Evolutionary conservation across 2,329 filamentous ascomycete species (phyloP).

Genomic region (Sporothrix brasiliensis): DNA sequence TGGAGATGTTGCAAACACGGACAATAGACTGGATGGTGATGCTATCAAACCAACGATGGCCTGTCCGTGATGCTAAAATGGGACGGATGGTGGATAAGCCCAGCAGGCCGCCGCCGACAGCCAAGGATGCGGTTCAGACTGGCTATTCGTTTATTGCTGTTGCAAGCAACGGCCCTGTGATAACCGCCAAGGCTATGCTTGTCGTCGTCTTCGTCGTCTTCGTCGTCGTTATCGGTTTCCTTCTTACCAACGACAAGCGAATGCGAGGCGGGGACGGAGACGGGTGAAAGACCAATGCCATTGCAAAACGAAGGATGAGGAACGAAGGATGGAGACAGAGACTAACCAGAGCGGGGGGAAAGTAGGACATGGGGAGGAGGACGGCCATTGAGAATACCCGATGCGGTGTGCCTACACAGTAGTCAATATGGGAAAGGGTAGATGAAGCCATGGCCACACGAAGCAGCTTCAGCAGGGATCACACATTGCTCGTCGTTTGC

Average conservation of each 20-base stretch:
- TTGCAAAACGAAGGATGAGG: neutral
- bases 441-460: neutral
- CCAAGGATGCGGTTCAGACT: neutral
- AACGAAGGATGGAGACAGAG: neutral
- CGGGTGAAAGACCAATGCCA: neutral
- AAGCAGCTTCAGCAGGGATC: neutral
- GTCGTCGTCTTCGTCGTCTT: neutral
- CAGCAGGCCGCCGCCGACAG: neutral
- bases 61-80: neutral
- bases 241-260: neutral
- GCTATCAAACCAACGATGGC: neutral
- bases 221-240: constrained; percentile 13
- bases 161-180: too few relatives aligned
- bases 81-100: neutral
- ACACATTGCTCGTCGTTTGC: neutral
- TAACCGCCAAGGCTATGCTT: neutral
- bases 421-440: neutral
- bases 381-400: too few relatives aligned
- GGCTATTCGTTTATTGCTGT: too few relatives aligned
- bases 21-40: too few relatives aligned
- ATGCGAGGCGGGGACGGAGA: constrained; percentile 22
- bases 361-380: too few relatives aligned
- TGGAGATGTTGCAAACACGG: neutral
- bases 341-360: neutral
- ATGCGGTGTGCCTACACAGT: too few relatives aligned